These are phyloP conservation scores for Euptelea pleiosperma DNA, from an alignment of 164 flowering plant genomes.

Conservation along the genomic window DNA sequence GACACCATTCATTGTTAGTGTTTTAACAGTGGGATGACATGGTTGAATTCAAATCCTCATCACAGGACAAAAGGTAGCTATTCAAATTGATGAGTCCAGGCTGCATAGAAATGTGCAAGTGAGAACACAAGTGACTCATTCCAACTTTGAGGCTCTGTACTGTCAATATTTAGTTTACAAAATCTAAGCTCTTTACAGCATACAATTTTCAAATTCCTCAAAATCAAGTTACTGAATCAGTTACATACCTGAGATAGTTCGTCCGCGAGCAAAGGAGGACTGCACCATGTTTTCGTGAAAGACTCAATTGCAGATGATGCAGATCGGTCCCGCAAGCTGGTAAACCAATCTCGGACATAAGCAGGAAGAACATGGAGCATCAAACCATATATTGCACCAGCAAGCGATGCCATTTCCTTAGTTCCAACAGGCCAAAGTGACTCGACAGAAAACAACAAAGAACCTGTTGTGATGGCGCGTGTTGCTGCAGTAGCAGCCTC, in stretches of 20 bases:
- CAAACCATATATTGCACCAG: conserved; percentile 84
- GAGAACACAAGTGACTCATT: too few relatives aligned
- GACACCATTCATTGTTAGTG: too few relatives aligned
- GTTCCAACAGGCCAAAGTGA: conserved; percentile 74
- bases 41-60: too few relatives aligned
- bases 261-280: conserved; percentile 76
- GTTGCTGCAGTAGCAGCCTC: conserved; percentile 69
- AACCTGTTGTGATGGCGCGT: conserved; percentile 62
- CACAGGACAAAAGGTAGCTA: too few relatives aligned
- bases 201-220: not conserved
- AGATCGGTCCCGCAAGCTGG: conserved; percentile 77
- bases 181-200: too few relatives aligned
- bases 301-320: conserved; percentile 58
- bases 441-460: conserved; percentile 55
- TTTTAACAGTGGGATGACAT: too few relatives aligned
- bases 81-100: too few relatives aligned
- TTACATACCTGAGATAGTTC: conserved; percentile 76
- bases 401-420: conserved; percentile 64
- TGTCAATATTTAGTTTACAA: too few relatives aligned
- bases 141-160: too few relatives aligned
- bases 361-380: conserved; percentile 93
- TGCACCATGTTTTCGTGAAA: conserved; percentile 86
- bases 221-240: conserved; percentile 1
- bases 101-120: too few relatives aligned
- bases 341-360: conserved; percentile 87